Conservation (phyloP, 768 basidiomycete species). For the Dentipellis sp. region DNA sequence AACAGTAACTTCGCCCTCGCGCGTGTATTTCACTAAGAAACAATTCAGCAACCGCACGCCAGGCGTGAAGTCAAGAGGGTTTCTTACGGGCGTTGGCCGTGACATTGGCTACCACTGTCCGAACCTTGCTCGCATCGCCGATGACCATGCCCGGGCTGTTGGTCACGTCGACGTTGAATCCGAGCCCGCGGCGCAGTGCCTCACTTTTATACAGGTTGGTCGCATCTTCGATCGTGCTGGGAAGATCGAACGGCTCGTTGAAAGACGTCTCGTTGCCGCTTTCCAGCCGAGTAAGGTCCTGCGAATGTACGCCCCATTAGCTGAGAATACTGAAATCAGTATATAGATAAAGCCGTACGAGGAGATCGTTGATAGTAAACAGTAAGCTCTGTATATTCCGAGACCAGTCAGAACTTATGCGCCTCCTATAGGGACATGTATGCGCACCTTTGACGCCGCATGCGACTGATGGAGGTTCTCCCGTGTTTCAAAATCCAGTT, state of each 20-base stretch:
- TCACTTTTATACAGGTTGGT: conserved; percentile 55
- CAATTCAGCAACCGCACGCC: background rate
- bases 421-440: no score
- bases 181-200: conserved; percentile 48
- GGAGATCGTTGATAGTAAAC: conserved; percentile 77
- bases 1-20: conserved; percentile 49
- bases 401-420: no score
- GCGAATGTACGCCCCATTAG: background rate
- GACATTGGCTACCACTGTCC: conserved; percentile 69
- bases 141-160: conserved; percentile 51
- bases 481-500: conserved; percentile 62
- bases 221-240: conserved; percentile 50
- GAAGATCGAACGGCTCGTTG: conserved; percentile 69
- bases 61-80: background rate
- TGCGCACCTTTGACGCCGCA: conserved; percentile 57
- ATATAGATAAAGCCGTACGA: conserved; percentile 29
- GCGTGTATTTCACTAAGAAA: conserved; percentile 56
- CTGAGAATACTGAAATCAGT: background rate
- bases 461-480: conserved; percentile 67
- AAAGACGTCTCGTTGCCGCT: conserved; percentile 66
- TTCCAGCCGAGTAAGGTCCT: conserved; percentile 73
- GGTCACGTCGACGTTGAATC: conserved; percentile 47
- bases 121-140: conserved; percentile 66
- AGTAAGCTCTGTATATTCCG: conserved; percentile 41
- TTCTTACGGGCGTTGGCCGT: conserved; percentile 64